Conservation (phyloP, 257 asterid species). For the Nicotiana undulata region DNA sequence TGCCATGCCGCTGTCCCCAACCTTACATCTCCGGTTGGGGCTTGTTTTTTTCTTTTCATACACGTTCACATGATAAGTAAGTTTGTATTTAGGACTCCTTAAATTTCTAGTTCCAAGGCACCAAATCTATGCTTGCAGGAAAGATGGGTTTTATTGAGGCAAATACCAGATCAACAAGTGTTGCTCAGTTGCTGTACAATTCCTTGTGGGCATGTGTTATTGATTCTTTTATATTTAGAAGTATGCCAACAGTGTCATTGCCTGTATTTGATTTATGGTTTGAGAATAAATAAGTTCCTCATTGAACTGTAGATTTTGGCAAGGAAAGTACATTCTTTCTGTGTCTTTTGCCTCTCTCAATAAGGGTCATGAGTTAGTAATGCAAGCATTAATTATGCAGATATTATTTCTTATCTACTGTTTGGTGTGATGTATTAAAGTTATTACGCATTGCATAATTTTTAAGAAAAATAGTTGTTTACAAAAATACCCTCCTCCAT, state of each 20-base stretch:
- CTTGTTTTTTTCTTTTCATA: neutral
- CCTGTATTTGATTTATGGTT: neutral
- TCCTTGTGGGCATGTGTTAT: neutral
- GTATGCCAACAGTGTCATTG: neutral
- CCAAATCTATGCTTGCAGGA: neutral
- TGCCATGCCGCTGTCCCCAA: neutral
- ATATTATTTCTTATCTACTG: no score
- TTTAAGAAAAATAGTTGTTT: no score
- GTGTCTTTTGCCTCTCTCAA: neutral
- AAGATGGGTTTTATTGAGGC: neutral
- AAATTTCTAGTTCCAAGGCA: neutral
- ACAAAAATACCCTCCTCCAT: no score
- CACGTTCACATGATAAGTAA: neutral
- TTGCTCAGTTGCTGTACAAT: neutral
- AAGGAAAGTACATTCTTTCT: neutral
- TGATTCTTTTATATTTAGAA: neutral
- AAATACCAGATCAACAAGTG: neutral
- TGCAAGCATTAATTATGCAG: no score
- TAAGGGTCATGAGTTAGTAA: neutral
- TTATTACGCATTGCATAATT: no score
- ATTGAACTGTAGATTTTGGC: neutral
- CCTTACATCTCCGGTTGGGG: neutral
- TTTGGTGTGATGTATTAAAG: no score
- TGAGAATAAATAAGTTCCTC: neutral
- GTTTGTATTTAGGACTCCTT: neutral